Conservation (phyloP, 2,329 filamentous ascomycete species). For the Pyrenophora tritici-repentis region DNA sequence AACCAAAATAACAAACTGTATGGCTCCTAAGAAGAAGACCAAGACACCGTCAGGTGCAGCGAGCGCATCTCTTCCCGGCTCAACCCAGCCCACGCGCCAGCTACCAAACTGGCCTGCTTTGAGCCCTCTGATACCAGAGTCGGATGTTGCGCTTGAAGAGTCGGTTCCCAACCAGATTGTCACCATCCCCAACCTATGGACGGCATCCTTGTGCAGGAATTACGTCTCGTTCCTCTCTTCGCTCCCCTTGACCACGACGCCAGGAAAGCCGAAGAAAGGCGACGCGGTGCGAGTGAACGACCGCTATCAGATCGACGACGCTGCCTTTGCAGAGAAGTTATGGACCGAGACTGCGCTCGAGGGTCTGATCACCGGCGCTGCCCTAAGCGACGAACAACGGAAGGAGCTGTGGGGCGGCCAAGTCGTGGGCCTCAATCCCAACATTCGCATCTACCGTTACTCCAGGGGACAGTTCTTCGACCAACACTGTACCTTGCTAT, state of each 20-base stretch:
- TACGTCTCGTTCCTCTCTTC: constrained; percentile 75
- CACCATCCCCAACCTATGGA: constrained; percentile 75
- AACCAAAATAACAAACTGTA: constrained; percentile 2
- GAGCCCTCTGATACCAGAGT: constrained; percentile 68
- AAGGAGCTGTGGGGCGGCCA: constrained; percentile 73
- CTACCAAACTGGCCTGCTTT: constrained; percentile 72
- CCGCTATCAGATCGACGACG: constrained; percentile 80
- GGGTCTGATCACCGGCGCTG: constrained; percentile 55
- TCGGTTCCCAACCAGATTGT: constrained; percentile 70
- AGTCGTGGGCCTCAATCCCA: constrained; percentile 81
- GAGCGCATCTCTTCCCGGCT: constrained; percentile 1
- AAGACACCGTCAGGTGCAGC: constrained; percentile 11
- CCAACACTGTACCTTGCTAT: constrained; percentile 73
- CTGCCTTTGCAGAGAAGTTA: constrained; percentile 71
- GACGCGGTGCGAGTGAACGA: constrained; percentile 88
- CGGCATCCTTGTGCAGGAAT: constrained; percentile 72
- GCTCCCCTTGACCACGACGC: constrained; percentile 76
- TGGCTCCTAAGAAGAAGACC: constrained; percentile 41
- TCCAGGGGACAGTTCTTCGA: constrained; percentile 87
- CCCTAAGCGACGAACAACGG: constrained; percentile 41
- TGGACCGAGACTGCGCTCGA: constrained; percentile 79
- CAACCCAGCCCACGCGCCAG: constrained; percentile 9
- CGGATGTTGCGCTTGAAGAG: constrained; percentile 65
- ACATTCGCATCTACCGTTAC: constrained; percentile 90
- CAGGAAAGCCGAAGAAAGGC: constrained; percentile 75